Evolutionary conservation across 306 rosid species (phyloP).

Genomic region (Potentilla sterilis): DNA sequence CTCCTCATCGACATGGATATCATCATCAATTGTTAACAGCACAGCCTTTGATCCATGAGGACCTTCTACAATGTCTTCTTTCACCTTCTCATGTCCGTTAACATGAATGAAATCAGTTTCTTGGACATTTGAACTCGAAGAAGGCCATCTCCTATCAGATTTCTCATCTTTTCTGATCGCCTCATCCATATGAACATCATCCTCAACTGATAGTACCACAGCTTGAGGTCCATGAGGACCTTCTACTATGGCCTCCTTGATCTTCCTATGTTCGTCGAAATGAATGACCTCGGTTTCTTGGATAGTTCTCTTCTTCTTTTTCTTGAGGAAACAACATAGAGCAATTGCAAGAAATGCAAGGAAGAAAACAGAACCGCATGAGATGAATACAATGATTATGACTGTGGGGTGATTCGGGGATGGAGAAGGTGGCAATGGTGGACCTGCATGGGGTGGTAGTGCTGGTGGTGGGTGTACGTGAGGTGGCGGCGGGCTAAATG

Average conservation of each 20-base stretch:
- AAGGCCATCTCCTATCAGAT: conserved; percentile 2
- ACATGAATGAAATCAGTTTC: conserved; percentile 42
- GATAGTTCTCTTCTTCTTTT: conserved; percentile 46
- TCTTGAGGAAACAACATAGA: conserved; percentile 48
- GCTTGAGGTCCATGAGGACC: conserved; percentile 56
- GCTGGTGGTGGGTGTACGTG: conserved; percentile 27
- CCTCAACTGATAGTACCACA: conserved; percentile 51
- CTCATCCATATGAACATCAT: conserved; percentile 59
- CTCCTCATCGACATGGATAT: conserved; percentile 46
- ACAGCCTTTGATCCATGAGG: conserved; percentile 51
- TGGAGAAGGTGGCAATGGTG: conserved; percentile 57
- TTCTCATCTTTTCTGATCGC: conserved; percentile 38
- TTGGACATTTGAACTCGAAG: conserved; percentile 22
- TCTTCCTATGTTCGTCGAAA: conserved; percentile 54
- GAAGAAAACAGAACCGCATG: conserved; percentile 50
- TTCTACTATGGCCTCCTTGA: conserved; percentile 45
- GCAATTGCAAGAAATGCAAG: conserved; percentile 61
- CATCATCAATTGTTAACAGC: conserved; percentile 54
- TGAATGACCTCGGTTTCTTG: conserved; percentile 51
- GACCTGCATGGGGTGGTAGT: conserved; percentile 36
- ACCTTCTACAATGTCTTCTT: conserved; percentile 46
- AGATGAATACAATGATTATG: conserved; percentile 52
- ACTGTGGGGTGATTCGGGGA: conserved; percentile 49
- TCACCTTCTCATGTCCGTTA: conserved; percentile 52
- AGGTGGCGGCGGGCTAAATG: conserved; percentile 43